A percentile compares a stretch with the other conserved stretches of the same genome.
phyloP scores from a whole-genome alignment of 768 basidiomycete genomes.

The Lenzites betulinus region DNA sequence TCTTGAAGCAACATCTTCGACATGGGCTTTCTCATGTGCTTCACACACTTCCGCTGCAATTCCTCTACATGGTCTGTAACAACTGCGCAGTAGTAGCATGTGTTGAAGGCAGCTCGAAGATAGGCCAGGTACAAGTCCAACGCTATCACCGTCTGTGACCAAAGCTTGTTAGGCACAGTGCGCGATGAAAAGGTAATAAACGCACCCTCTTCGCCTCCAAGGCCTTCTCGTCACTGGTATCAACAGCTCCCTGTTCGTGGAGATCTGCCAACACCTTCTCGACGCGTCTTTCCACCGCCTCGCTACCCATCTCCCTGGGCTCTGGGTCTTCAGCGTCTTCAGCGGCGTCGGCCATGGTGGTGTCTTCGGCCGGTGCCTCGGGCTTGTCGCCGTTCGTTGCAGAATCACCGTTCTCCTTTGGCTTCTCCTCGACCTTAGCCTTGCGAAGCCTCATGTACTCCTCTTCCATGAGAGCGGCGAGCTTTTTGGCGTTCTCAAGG shows the following conservation, averaged over 20 bases:
- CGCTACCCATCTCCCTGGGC: slow-evolving; percentile 65
- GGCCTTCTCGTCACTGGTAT: slow-evolving; percentile 63
- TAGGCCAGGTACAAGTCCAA: slow-evolving; percentile 94
- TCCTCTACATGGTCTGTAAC: slow-evolving; percentile 93
- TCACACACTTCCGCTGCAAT: slow-evolving; percentile 91
- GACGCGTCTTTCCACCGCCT: slow-evolving; percentile 80
- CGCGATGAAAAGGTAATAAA: background rate
- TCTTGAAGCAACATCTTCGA: slow-evolving; percentile 64
- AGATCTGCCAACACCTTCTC: slow-evolving; percentile 75
- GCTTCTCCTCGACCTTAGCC: slow-evolving; percentile 30
- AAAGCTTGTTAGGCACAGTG: slow-evolving; percentile 10
- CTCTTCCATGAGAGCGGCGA: slow-evolving; percentile 75
- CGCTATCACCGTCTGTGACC: slow-evolving; percentile 66
- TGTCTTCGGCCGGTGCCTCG: slow-evolving; percentile 28
- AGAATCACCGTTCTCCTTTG: slow-evolving; percentile 20
- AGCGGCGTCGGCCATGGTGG: slow-evolving; percentile 30
- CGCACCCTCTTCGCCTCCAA: slow-evolving; percentile 73
- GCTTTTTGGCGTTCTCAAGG: slow-evolving; percentile 68
- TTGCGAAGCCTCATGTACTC: slow-evolving; percentile 60
- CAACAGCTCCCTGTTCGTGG: slow-evolving; percentile 61
- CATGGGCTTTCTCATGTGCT: slow-evolving; percentile 82
- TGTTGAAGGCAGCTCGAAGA: slow-evolving; percentile 87
- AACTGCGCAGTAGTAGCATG: slow-evolving; percentile 97
- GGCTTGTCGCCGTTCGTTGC: slow-evolving; percentile 15
- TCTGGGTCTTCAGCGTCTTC: slow-evolving; percentile 49